Conservation (phyloP, 441 rosid species). For the Heliophila coronopifolia region DNA sequence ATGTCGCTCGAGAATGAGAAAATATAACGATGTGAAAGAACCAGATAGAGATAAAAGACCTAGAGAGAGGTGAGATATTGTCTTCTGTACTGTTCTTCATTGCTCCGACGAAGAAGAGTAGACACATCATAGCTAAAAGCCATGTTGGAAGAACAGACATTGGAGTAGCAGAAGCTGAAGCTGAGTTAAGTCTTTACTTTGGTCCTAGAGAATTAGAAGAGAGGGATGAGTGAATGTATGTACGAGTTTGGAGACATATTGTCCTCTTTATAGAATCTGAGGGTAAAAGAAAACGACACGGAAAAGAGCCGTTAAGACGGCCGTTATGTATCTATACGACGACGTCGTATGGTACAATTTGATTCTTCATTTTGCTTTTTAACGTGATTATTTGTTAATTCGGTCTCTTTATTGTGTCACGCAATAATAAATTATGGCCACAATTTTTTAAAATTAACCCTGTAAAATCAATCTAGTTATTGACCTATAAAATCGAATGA, state of each 20-base stretch:
- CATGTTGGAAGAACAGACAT: constrained; percentile 28
- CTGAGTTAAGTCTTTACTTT: constrained; percentile 10
- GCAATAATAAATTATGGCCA: too few species aligned
- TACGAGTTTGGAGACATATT: constrained; percentile 25
- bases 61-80: constrained; percentile 24
- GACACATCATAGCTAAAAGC: constrained; percentile 20
- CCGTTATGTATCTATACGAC: constrained; percentile 27
- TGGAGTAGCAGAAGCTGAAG: constrained; percentile 16
- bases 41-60: constrained; percentile 11
- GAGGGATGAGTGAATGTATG: constrained; percentile 13
- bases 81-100: constrained; percentile 21
- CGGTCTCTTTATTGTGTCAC: not conserved
- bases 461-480: not conserved
- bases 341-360: not conserved
- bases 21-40: not conserved
- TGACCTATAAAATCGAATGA: not conserved
- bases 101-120: constrained; percentile 26
- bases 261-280: constrained; percentile 20
- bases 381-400: constrained; percentile 20
- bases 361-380: constrained; percentile 9
- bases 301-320: constrained; percentile 36
- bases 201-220: constrained; percentile 20
- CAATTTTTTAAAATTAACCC: too few species aligned
- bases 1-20: constrained; percentile 24
- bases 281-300: constrained; percentile 3